Evolutionary conservation across 225 moss, liverwort and hornwort species (phyloP), one percentile per base, ranked within the genome.

Genomic region (Climacium dendroides): DNA sequence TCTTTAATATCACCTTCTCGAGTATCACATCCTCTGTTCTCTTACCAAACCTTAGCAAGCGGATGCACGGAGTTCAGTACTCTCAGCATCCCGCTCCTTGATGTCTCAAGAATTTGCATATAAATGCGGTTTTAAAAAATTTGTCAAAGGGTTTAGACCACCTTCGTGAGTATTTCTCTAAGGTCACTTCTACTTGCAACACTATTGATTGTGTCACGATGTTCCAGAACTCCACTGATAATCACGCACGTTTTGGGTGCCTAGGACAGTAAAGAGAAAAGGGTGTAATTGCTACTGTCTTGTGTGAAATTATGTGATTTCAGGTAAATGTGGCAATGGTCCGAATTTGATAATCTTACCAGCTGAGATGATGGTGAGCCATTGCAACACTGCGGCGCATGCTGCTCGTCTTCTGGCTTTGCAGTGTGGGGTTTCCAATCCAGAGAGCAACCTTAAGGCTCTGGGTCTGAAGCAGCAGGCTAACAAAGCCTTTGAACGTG

Each of bases 341-440:
- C 96, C 96, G 47, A 96, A 96, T 90, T 88, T 96, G 89, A 90
- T 96, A 73, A 89, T 96, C 58, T 75, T 96, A 34, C 96, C 95
- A 39, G 90, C 88, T 7, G 93, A 95, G 90, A 79, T 96, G 89
- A 92, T 94, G 81, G 93, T 96, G 55, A 95, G 94, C 76, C 95
- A 96, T 74, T 96, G 96, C 66, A 96, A 92, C 88, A 96, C 95
- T 61, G 92, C 96, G n/a, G 89, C 79, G 29, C 96, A 96, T 81
- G 95, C 94, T 39, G 95, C 96, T 76, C 95, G 95, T 48, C 89
- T 96, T 83, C 89, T 96, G 85, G 93, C 91, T 39, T 72, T 93
- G 72, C 95, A 95, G 67, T 96, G 96, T 73, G 95, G 95, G 55
- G 94, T 89, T 81, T 88, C 90, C 6, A 72, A 94, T 78, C 94